Evolutionary conservation across 1,139 yeast species (phyloP).

Genomic region (Diutina ranongensis): DNA sequence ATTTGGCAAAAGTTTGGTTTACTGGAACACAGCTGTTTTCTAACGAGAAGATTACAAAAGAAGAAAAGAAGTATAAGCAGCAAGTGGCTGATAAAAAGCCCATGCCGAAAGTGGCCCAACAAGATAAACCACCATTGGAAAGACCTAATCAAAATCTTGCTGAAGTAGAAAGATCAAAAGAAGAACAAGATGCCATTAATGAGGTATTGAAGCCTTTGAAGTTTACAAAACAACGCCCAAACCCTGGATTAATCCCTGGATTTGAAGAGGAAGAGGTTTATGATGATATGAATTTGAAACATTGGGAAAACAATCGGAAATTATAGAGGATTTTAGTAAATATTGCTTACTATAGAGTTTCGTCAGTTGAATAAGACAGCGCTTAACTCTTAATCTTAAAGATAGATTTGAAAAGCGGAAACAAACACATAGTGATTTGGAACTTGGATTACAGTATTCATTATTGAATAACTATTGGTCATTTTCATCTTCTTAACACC

Average conservation of each 20-base stretch:
- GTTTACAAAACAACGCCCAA: not conserved
- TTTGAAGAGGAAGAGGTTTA: not conserved
- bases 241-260: not conserved
- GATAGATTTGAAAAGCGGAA: no score
- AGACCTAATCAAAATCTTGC: not conserved
- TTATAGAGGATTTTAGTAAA: no score
- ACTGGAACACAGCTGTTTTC: conserved; percentile 3
- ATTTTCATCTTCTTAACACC: no score
- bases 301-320: not conserved
- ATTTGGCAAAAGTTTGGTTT: conserved; percentile 5
- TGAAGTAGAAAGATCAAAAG: not conserved
- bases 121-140: not conserved
- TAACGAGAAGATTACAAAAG: not conserved
- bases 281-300: not conserved
- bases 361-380: no score
- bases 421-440: no score
- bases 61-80: not conserved
- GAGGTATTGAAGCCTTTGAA: not conserved
- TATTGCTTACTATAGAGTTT: no score
- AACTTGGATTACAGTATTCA: no score
- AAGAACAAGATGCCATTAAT: not conserved
- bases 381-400: no score
- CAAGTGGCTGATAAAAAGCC: no score
- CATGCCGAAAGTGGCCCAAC: not conserved
- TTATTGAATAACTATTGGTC: no score